These are phyloP conservation scores for Globisporangium apiculatum DNA, from an alignment of 352 stramenopile genomes.

Conservation along the genomic window DNA sequence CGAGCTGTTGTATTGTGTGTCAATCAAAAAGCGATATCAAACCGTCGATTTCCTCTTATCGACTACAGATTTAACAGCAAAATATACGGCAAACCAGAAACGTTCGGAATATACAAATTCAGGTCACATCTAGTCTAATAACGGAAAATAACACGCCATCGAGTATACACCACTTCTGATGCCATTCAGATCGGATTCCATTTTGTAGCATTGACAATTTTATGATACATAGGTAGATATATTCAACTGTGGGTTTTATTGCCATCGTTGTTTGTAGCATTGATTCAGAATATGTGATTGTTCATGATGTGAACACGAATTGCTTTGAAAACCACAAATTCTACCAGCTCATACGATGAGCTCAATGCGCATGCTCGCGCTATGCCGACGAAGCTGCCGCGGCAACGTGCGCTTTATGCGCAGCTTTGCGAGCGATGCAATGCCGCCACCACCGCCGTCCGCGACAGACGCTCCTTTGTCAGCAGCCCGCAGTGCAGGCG, in stretches of 20 bases:
- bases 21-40: neutral
- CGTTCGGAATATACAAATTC: no score
- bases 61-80: no score
- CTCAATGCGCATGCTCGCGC: no score
- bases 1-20: neutral
- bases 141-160: no score
- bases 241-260: no score
- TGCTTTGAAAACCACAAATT: neutral
- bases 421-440: conserved; percentile 4
- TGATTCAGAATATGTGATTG: no score
- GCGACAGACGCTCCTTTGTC: conserved; percentile 4
- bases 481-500: conserved; percentile 7
- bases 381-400: neutral
- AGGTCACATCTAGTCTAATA: no score
- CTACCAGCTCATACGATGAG: neutral
- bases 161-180: no score
- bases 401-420: conserved; percentile 1
- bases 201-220: neutral
- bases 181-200: neutral
- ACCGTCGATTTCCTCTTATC: no score
- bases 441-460: neutral
- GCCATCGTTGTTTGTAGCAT: no score
- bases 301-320: neutral
- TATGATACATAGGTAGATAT: no score
- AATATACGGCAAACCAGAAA: no score